These are phyloP conservation scores for Neonectria magnoliae DNA, from an alignment of 2,329 filamentous ascomycete genomes.

Conservation along the genomic window DNA sequence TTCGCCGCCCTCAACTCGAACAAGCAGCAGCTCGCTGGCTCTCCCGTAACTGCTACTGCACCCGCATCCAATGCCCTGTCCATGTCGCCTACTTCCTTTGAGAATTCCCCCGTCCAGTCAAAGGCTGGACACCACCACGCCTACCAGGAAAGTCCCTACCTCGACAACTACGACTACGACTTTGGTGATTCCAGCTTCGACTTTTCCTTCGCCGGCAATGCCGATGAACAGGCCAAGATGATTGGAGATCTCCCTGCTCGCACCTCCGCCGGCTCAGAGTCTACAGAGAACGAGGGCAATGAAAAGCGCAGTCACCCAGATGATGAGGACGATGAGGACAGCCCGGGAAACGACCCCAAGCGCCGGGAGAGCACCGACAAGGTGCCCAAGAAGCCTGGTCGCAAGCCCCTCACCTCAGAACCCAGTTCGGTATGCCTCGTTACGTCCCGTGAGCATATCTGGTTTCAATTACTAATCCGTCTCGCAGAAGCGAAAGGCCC, in stretches of 20 bases:
- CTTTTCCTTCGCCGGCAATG: slow-evolving; percentile 60
- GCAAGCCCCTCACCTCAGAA: slow-evolving; percentile 94
- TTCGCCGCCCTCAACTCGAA: slow-evolving; percentile 82
- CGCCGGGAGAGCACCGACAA: slow-evolving; percentile 86
- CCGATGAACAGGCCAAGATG: slow-evolving; percentile 68
- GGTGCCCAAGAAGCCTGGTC: slow-evolving; percentile 91
- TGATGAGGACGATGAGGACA: slow-evolving; percentile 72
- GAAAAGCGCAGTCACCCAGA: slow-evolving; percentile 81
- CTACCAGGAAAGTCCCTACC: slow-evolving; percentile 80
- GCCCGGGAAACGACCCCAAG: slow-evolving; percentile 64
- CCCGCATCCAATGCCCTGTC: slow-evolving; percentile 51
- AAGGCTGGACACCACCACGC: slow-evolving; percentile 53
- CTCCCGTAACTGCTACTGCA: slow-evolving; percentile 42
- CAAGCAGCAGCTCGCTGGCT: slow-evolving; percentile 51
- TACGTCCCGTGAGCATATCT: not conserved
- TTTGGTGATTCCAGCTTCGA: slow-evolving; percentile 83
- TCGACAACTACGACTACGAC: slow-evolving; percentile 81
- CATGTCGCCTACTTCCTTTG: slow-evolving; percentile 60
- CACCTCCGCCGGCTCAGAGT: slow-evolving; percentile 66
- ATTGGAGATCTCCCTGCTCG: slow-evolving; percentile 75
- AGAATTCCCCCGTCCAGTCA: slow-evolving; percentile 58
- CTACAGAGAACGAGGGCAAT: slow-evolving; percentile 62
- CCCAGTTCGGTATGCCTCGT: slow-evolving; percentile 84
- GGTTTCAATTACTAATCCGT: slow-evolving; percentile 24
- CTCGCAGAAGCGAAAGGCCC: slow-evolving; percentile 88